Evolutionary conservation across 352 stramenopile species (phyloP).

Genomic region (Pythium guiyangense): DNA sequence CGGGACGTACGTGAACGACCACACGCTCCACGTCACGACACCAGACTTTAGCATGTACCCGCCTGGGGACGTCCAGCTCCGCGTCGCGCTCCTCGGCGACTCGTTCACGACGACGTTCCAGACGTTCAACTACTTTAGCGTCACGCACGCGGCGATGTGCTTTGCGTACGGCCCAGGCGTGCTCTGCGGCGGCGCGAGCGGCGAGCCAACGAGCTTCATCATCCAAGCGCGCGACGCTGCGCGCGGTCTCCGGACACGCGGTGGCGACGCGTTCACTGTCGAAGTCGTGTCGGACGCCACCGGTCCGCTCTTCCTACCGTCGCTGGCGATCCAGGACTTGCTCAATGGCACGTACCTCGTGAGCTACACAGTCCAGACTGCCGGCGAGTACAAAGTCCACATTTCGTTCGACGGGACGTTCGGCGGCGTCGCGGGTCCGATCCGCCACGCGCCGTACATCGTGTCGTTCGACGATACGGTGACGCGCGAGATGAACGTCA

Average conservation of each 20-base stretch:
- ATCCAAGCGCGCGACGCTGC: slow-evolving; percentile 84
- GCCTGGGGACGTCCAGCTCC: slow-evolving; percentile 83
- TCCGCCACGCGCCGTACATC: slow-evolving; percentile 90
- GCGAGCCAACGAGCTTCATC: slow-evolving; percentile 73
- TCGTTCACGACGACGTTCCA: slow-evolving; percentile 94
- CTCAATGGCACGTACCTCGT: slow-evolving; percentile 93
- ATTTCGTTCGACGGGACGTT: slow-evolving; percentile 94
- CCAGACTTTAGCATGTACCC: slow-evolving; percentile 90
- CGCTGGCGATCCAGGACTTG: slow-evolving; percentile 77
- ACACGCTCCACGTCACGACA: slow-evolving; percentile 83
- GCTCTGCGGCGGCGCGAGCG: slow-evolving; percentile 74
- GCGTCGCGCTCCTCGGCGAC: slow-evolving; percentile 90
- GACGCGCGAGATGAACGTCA: slow-evolving; percentile 74
- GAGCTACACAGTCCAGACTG: slow-evolving; percentile 79
- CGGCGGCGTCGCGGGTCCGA: slow-evolving; percentile 74
- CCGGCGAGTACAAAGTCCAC: slow-evolving; percentile 82
- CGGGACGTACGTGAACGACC: slow-evolving; percentile 87
- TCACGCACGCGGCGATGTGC: slow-evolving; percentile 83
- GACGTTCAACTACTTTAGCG: slow-evolving; percentile 92
- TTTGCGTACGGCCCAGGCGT: slow-evolving; percentile 94
- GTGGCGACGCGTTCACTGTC: slow-evolving; percentile 92
- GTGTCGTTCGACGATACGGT: slow-evolving; percentile 74
- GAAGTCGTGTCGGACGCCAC: slow-evolving; percentile 48
- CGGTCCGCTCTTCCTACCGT: slow-evolving; percentile 48
- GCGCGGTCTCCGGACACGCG: slow-evolving; percentile 78